Percentiles rank a stretch among this genome's conserved stretches.
phyloP scores from a whole-genome alignment of 441 rosid genomes.

The Corymbia calophylla region DNA sequence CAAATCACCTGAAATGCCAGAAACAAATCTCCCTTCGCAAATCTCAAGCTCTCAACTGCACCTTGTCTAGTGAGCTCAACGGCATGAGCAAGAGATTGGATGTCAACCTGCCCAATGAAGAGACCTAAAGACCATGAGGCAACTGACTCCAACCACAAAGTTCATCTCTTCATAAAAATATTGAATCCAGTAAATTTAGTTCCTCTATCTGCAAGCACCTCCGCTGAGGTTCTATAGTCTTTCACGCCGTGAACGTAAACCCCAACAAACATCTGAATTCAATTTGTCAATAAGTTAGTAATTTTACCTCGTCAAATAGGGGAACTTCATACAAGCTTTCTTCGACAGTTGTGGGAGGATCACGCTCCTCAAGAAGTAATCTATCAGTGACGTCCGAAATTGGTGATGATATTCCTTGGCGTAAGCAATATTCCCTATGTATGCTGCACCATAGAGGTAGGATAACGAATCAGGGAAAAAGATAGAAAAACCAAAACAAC shows the following conservation, averaged over 20 bases:
- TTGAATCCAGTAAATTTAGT: background rate
- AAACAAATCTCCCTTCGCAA: constrained; percentile 85
- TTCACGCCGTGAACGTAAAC: background rate
- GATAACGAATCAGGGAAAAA: background rate
- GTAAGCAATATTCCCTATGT: constrained; percentile 75
- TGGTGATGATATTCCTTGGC: constrained; percentile 70
- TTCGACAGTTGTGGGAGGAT: constrained; percentile 58
- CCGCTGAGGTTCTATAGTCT: background rate
- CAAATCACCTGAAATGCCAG: constrained; percentile 82
- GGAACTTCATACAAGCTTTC: constrained; percentile 72
- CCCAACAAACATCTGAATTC: background rate
- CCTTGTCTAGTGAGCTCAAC: constrained; percentile 95
- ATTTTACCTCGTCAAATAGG: constrained; percentile 84
- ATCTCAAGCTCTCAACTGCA: constrained; percentile 92
- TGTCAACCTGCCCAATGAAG: constrained; percentile 52
- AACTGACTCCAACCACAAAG: background rate
- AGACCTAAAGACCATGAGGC: background rate
- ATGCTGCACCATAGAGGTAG: constrained; percentile 44
- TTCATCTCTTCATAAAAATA: background rate
- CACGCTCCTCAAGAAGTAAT: constrained; percentile 82
- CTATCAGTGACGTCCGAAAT: constrained; percentile 82
- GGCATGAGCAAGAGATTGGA: constrained; percentile 97
- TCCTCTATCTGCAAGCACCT: background rate
- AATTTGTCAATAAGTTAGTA: background rate
- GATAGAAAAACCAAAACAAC: background rate